These are phyloP conservation scores for Aspergillus sp. DNA, from an alignment of 2,329 filamentous ascomycete species.

Conservation along the genomic window DNA sequence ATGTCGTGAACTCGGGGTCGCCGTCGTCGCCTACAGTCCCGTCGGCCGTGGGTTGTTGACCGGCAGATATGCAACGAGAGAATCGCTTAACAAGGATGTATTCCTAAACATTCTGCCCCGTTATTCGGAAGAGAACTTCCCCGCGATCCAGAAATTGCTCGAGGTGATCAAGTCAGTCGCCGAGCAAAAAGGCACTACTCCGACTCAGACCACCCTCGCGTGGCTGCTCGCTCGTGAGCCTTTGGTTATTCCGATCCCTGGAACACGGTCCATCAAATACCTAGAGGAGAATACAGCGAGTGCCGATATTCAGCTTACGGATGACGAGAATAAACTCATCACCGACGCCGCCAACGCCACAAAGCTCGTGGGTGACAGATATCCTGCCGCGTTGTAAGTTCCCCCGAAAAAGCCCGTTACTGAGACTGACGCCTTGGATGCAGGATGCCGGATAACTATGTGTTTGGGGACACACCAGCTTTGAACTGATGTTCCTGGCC, in stretches of 20 bases:
- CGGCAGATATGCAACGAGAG: conserved; percentile 37
- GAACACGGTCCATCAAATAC: conserved; percentile 38
- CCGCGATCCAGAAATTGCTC: conserved; percentile 56
- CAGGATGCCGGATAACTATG: not conserved
- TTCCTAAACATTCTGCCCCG: conserved; percentile 49
- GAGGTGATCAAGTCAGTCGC: conserved; percentile 52
- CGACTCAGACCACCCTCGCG: conserved; percentile 60
- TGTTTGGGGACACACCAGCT: not conserved
- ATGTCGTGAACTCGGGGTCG: conserved; percentile 35
- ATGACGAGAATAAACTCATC: not conserved
- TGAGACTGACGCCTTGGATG: not conserved
- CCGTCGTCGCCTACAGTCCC: conserved; percentile 45
- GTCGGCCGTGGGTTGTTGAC: conserved; percentile 48
- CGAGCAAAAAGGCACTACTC: conserved; percentile 53
- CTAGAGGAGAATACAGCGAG: not conserved
- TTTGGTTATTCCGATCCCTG: conserved; percentile 61
- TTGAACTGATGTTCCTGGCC: not conserved
- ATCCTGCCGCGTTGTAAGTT: not conserved
- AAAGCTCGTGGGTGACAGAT: not conserved
- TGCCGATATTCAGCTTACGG: not conserved
- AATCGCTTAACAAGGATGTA: conserved; percentile 44
- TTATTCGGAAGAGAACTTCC: conserved; percentile 54
- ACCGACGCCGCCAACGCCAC: not conserved
- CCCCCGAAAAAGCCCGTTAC: too few species aligned
- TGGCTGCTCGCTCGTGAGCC: conserved; percentile 63